Conservation (phyloP, 2,329 filamentous ascomycete genomes). For the Rutstroemia sydowiana region DNA sequence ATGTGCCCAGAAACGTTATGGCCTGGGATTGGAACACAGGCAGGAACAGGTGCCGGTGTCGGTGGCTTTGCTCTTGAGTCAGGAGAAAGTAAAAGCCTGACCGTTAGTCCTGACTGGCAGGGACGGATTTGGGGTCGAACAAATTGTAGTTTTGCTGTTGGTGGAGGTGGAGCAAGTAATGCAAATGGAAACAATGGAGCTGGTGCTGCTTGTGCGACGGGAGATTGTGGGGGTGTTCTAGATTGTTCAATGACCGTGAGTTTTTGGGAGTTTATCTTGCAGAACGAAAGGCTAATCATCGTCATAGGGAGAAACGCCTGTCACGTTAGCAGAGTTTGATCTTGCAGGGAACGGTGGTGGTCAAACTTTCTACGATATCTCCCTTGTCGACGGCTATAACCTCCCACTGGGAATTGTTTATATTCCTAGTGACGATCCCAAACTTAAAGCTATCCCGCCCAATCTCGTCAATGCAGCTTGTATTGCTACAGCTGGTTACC, state of each 20-base stretch:
- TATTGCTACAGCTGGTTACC: slow-evolving; percentile 61
- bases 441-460: slow-evolving; percentile 56
- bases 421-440: slow-evolving; percentile 52
- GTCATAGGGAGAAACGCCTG: slow-evolving; percentile 61
- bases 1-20: slow-evolving; percentile 64
- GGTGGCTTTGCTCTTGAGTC: slow-evolving; percentile 61
- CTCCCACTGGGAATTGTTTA: slow-evolving; percentile 60
- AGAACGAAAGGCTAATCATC: slow-evolving; percentile 14
- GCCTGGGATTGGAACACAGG: slow-evolving; percentile 68
- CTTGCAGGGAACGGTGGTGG: slow-evolving; percentile 54
- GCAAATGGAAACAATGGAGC: slow-evolving; percentile 34
- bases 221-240: slow-evolving; percentile 66
- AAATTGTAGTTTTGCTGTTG: slow-evolving; percentile 68
- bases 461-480: slow-evolving; percentile 73
- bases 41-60: slow-evolving; percentile 57
- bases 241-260: slow-evolving; percentile 63
- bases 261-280: slow-evolving; percentile 7
- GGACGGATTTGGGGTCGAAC: slow-evolving; percentile 78
- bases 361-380: slow-evolving; percentile 79
- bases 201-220: slow-evolving; percentile 60
- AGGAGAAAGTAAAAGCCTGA: slow-evolving; percentile 52
- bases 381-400: slow-evolving; percentile 80
- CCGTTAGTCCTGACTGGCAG: slow-evolving; percentile 68
- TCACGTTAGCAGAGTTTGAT: slow-evolving; percentile 75
- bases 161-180: slow-evolving; percentile 47